Base-by-base conservation (phyloP, 2,329 filamentous ascomycete species). In the Tolypocladium amazonense region DNA sequence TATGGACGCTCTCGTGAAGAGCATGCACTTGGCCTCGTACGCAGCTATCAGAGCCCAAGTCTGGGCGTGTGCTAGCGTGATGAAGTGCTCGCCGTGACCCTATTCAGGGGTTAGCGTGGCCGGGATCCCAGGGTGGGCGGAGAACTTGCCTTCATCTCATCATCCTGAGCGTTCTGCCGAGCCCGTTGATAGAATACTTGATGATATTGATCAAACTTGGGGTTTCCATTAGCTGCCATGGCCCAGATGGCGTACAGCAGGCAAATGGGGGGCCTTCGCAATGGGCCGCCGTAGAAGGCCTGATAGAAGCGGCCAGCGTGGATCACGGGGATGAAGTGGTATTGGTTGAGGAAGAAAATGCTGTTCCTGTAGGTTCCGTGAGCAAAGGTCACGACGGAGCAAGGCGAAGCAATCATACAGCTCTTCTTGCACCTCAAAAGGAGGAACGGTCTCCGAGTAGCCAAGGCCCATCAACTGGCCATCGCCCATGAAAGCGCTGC, bases 191-290 rank as follows among this genome's bases (percentile, higher is more conserved):
- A 96, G 67, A 97, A 92, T 56, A 92, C 81, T 9, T 89, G 86
- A 62, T 91, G 85, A 45, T 91, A 82, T 11, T 77, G 76, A 9
- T 81, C 78, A 68, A 95, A 95, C 68, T 90, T 90, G 47, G 89
- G 81, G 38, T 87, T 84, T 1, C 87, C 79, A 18, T 84, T 82
- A 6, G 91, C 85, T 11, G 90, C 90, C 66, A 90, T 77, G n/a
- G 87, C 83, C 91, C 92, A 96, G 70, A 97, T 90, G 30, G 87
- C 88, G 72, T 97, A 97, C 67, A 92, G 84, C 50, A 97, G 75
- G 67, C 85, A 90, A 68, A 95, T 84, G 1, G 92, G 89, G 2
- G 93, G 92, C 60, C 90, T 87, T 79, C 88, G 84, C 60, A 89
- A 82, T 1, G 89, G 86, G 3, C 87, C 80, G 2, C 78, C 79